These are phyloP conservation scores for Pestalotiopsis sp. DNA, from an alignment of 2,329 filamentous ascomycete species.

Conservation along the genomic window DNA sequence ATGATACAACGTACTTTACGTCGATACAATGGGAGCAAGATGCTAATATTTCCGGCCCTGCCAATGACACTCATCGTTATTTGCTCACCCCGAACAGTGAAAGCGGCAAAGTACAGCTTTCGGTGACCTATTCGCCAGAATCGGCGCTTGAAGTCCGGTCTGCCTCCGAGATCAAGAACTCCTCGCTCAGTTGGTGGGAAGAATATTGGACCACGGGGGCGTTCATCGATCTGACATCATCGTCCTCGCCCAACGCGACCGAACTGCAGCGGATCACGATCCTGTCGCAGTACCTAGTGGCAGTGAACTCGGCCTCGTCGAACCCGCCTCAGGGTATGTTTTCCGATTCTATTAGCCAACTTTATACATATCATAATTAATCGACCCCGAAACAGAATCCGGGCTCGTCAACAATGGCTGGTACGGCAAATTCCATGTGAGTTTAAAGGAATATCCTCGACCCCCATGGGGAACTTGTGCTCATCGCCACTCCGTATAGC, in stretches of 20 bases:
- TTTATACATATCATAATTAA: background rate
- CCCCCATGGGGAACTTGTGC: background rate
- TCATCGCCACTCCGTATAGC: slow-evolving; percentile 19
- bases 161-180: slow-evolving; percentile 27
- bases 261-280: slow-evolving; percentile 56
- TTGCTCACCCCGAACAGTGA: slow-evolving; percentile 31
- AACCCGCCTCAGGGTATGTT: slow-evolving; percentile 47
- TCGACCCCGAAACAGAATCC: slow-evolving; percentile 18
- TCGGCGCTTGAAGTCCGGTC: slow-evolving; percentile 21
- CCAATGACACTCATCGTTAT: slow-evolving; percentile 43
- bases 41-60: slow-evolving; percentile 34
- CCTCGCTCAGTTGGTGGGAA: slow-evolving; percentile 46
- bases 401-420: slow-evolving; percentile 54
- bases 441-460: slow-evolving; percentile 3
- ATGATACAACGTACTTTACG: slow-evolving; percentile 43
- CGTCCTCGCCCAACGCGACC: slow-evolving; percentile 40
- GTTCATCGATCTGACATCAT: slow-evolving; percentile 50
- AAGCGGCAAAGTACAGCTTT: slow-evolving; percentile 28
- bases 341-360: background rate
- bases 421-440: slow-evolving; percentile 57
- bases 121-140: slow-evolving; percentile 33
- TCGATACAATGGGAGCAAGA: slow-evolving; percentile 38
- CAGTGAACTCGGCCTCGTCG: slow-evolving; percentile 51
- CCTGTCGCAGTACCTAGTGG: slow-evolving; percentile 54
- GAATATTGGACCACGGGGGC: slow-evolving; percentile 51